phyloP scores from a whole-genome alignment of 1,284 basidiomycete genomes.

The Tilletia caries region DNA sequence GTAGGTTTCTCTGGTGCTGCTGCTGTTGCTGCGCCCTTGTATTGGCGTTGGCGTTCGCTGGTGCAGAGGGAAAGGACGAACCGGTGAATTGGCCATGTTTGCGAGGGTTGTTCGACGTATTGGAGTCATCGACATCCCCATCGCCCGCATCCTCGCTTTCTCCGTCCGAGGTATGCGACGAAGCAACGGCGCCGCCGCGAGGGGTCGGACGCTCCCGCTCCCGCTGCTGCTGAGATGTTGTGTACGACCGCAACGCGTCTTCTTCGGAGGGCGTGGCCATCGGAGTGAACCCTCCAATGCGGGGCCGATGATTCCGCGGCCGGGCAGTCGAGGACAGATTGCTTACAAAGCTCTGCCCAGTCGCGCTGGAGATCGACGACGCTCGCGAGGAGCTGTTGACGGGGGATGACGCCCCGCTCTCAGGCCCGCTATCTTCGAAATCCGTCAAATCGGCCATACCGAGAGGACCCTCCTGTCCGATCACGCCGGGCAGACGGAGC shows the following conservation, averaged over 20 bases:
- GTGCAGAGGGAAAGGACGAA: not conserved
- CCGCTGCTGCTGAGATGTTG: not conserved
- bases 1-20: not conserved
- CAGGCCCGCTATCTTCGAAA: constrained; percentile 3
- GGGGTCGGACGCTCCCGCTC: not conserved
- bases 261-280: not conserved
- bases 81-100: not conserved
- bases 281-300: constrained; percentile 4
- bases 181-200: not conserved
- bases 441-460: constrained; percentile 10
- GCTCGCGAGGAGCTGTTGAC: constrained; percentile 5
- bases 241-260: not conserved
- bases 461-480: constrained; percentile 7
- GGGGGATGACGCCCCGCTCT: constrained; percentile 1
- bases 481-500: constrained; percentile 2
- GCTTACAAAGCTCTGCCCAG: not conserved
- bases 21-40: not conserved
- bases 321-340: not conserved
- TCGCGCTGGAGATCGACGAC: constrained; percentile 6
- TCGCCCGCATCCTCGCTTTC: not conserved
- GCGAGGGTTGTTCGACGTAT: not conserved
- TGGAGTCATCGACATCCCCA: not conserved
- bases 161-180: not conserved
- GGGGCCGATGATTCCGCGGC: not conserved
- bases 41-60: not conserved